A percentile compares a stretch with the other conserved stretches of the same genome.
These are phyloP conservation scores for Scalesia atractyloides DNA, from an alignment of 129 eudicot species.

Conservation along the genomic window DNA sequence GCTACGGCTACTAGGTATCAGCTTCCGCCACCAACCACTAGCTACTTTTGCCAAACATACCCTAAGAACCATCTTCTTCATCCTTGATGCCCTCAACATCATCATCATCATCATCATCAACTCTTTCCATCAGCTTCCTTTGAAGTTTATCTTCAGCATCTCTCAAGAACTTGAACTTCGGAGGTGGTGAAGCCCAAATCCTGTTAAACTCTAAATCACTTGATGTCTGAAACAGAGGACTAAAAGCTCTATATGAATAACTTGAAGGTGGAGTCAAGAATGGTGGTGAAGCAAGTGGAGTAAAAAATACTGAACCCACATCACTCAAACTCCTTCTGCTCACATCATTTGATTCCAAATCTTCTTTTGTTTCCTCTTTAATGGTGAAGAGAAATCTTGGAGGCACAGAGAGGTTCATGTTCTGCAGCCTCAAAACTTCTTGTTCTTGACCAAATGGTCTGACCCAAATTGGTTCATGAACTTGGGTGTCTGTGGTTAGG, in stretches of 20 bases:
- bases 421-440: constrained; percentile 37
- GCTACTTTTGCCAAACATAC: too few species aligned
- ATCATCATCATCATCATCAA: constrained; percentile 33
- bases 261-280: constrained; percentile 65
- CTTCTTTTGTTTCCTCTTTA: constrained; percentile 83
- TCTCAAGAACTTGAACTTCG: constrained; percentile 78
- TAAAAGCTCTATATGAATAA: constrained; percentile 41
- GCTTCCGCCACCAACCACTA: too few species aligned
- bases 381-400: constrained; percentile 88
- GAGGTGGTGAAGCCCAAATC: constrained; percentile 71
- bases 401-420: constrained; percentile 47
- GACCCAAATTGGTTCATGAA: constrained; percentile 55
- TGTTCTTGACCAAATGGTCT: constrained; percentile 47
- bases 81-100: constrained; percentile 14
- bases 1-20: too few species aligned
- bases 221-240: constrained; percentile 54
- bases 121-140: constrained; percentile 39
- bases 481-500: constrained; percentile 42
- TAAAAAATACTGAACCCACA: constrained; percentile 44
- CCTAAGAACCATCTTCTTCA: constrained; percentile 30
- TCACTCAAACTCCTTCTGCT: constrained; percentile 55
- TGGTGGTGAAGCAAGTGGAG: constrained; percentile 68
- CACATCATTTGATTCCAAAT: constrained; percentile 66
- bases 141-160: constrained; percentile 86
- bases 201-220: constrained; percentile 71